Base-by-base conservation (phyloP, 2,329 filamentous ascomycete species). In the Pseudocercospora musae region DNA sequence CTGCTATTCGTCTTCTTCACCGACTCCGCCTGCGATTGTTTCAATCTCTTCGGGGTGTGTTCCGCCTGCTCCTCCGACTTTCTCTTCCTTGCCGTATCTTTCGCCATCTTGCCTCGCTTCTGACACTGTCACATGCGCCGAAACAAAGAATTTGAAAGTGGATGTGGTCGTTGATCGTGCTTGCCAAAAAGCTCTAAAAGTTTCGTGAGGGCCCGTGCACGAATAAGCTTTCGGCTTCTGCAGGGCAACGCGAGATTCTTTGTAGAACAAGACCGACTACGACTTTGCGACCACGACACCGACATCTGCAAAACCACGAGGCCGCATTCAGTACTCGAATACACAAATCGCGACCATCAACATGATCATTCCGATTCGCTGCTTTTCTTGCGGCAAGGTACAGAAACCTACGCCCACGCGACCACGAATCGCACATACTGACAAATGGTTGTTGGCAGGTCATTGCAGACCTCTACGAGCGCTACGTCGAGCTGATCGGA, bases 321-420 rank as follows among this genome's bases (percentile, higher is more conserved):
- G 20, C 31, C 20, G 25, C 37, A 15, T 27, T 8, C 20, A 20
- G 11, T n/a, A 46, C 37, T 21, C 15, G 20, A 23, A 13, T 4
- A 20, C 13, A 44, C 20, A 44, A 8, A 10, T 54, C 33, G n/a
- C 60, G 40, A 57, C 58, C 57, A 63, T 52, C 81, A 89, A 54
- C 7, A 99, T 99, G 95, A 99, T 99, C 79, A 98, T 99, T 71
- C 95, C 95, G 2, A 91, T 99, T 69, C 92, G 95, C 71, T 99
- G 95, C 82, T 99, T 99, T 80, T 98, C 95, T 62, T 99, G 95
- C 79, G 95, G 95, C 78, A 99, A 99, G 91, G 95, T 96, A 79
- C 63, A 79, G 70, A 11, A 25, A 27, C 57, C 58, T 23, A 8
- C 57, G n/a, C 58, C 29, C 21, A 18, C 20, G 23, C 46, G 21